Percentiles rank a stretch among this genome's conserved stretches.
Evolutionary conservation across 2,329 filamentous ascomycete genomes (phyloP).

Genomic region (Coniochaeta prunicola): DNA sequence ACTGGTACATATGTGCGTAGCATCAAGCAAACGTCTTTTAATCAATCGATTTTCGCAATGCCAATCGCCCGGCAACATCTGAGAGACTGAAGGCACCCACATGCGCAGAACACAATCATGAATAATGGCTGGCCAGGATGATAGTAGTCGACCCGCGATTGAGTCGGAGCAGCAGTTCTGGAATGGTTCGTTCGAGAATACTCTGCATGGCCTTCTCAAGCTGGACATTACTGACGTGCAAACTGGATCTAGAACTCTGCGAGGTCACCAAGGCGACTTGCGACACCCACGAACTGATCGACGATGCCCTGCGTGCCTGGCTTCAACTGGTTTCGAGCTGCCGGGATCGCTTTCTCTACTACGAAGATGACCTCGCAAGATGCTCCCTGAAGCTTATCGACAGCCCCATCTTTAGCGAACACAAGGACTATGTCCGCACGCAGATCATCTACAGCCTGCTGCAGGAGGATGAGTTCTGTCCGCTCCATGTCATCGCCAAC

Average conservation of each 20-base stretch:
- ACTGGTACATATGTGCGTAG: not conserved
- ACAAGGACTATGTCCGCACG: slow-evolving; percentile 80
- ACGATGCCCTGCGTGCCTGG: slow-evolving; percentile 80
- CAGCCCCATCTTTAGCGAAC: slow-evolving; percentile 64
- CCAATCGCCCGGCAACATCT: not conserved
- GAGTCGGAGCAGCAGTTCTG: slow-evolving; percentile 84
- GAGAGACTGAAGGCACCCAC: not conserved
- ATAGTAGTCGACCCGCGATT: slow-evolving; percentile 57
- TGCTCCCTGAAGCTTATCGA: slow-evolving; percentile 75
- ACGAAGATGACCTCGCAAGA: slow-evolving; percentile 70
- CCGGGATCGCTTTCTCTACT: slow-evolving; percentile 66
- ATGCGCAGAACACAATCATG: slow-evolving; percentile 2
- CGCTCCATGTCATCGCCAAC: slow-evolving; percentile 75
- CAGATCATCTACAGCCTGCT: slow-evolving; percentile 90
- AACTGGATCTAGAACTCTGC: slow-evolving; percentile 35
- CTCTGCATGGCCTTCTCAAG: slow-evolving; percentile 1
- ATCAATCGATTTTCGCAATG: not conserved
- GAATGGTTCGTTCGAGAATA: slow-evolving; percentile 53
- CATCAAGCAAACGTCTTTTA: not conserved
- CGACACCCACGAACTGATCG: slow-evolving; percentile 55
- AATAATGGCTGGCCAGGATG: slow-evolving; percentile 56
- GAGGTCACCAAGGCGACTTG: slow-evolving; percentile 38
- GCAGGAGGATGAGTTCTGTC: slow-evolving; percentile 75
- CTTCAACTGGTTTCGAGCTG: slow-evolving; percentile 69
- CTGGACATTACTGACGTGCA: not conserved